phyloP scores from a whole-genome alignment of 2,329 filamentous ascomycete genomes.

The Blumeriella jaapii region DNA sequence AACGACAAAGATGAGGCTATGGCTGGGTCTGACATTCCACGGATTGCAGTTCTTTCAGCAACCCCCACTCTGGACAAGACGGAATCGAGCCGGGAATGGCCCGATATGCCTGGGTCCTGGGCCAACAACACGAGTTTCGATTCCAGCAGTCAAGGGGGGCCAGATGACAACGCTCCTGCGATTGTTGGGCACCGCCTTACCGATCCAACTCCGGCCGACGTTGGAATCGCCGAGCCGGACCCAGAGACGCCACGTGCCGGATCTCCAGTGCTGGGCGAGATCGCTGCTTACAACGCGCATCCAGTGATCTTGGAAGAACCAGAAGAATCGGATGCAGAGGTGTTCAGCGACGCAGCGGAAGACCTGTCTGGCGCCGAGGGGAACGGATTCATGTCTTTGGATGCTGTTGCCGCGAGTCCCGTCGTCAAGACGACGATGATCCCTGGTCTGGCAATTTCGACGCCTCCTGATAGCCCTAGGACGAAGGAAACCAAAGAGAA shows the following conservation, averaged over 20 bases:
- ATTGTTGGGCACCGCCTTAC: conserved; percentile 11
- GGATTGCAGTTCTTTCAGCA: conserved; percentile 35
- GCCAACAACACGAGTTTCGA: conserved; percentile 39
- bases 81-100: conserved; percentile 26
- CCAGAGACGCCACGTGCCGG: neutral
- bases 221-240: conserved; percentile 17
- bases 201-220: conserved; percentile 14
- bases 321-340: conserved; percentile 41
- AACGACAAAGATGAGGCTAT: conserved; percentile 1
- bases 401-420: conserved; percentile 58
- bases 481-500: conserved; percentile 17
- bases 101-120: conserved; percentile 43
- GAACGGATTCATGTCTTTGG: conserved; percentile 59
- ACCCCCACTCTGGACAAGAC: conserved; percentile 33
- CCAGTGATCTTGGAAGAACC: conserved; percentile 21
- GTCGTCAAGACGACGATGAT: conserved; percentile 19
- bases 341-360: conserved; percentile 71
- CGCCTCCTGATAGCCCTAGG: conserved; percentile 23
- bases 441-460: conserved; percentile 14
- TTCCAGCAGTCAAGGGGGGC: conserved; percentile 10
- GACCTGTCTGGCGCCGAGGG: conserved; percentile 54
- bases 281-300: conserved; percentile 29
- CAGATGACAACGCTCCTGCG: conserved; percentile 4
- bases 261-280: conserved; percentile 12
- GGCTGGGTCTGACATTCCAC: conserved; percentile 27